Evolutionary conservation across 345 rosid genomes (phyloP).

Genomic region (Salix caprea): DNA sequence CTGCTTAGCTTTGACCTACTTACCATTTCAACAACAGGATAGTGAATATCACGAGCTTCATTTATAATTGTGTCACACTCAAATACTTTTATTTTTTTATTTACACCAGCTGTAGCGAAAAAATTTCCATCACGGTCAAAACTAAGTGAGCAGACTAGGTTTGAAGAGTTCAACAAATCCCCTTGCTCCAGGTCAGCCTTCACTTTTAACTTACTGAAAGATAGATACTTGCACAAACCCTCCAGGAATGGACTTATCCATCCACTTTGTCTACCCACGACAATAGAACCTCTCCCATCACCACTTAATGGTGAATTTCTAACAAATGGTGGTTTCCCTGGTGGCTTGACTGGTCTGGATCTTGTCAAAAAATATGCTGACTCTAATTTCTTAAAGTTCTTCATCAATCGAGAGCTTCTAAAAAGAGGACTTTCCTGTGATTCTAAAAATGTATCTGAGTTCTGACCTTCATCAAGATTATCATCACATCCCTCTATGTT

Average conservation of each 20-base stretch:
- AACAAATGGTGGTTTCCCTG: conserved; percentile 41
- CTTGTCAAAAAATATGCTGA: conserved; percentile 80
- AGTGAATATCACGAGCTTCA: conserved; percentile 71
- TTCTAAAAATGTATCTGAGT: conserved; percentile 33
- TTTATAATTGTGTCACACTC: conserved; percentile 68
- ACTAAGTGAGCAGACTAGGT: conserved; percentile 78
- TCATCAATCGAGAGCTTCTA: conserved; percentile 71
- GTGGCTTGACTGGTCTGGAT: conserved; percentile 50
- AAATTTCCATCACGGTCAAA: conserved; percentile 91
- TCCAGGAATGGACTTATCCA: conserved; percentile 97
- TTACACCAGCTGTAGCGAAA: conserved; percentile 95
- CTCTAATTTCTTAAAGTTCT: conserved; percentile 86
- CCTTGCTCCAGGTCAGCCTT: conserved; percentile 92
- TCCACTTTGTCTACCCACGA: conserved; percentile 47
- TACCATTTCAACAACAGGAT: conserved; percentile 88
- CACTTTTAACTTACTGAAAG: conserved; percentile 75
- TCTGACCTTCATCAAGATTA: conserved; percentile 37
- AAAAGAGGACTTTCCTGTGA: conserved; percentile 52
- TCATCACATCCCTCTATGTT: conserved; percentile 44
- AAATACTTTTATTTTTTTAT: conserved; percentile 89
- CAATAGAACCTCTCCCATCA: conserved; percentile 73
- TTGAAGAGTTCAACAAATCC: conserved; percentile 78
- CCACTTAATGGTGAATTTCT: conserved; percentile 57
- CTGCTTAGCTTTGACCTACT: conserved; percentile 81
- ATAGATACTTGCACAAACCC: conserved; percentile 85